Evolutionary conservation across 805 yeast species (phyloP).

Genomic region (Kluyveromyces starmeri): DNA sequence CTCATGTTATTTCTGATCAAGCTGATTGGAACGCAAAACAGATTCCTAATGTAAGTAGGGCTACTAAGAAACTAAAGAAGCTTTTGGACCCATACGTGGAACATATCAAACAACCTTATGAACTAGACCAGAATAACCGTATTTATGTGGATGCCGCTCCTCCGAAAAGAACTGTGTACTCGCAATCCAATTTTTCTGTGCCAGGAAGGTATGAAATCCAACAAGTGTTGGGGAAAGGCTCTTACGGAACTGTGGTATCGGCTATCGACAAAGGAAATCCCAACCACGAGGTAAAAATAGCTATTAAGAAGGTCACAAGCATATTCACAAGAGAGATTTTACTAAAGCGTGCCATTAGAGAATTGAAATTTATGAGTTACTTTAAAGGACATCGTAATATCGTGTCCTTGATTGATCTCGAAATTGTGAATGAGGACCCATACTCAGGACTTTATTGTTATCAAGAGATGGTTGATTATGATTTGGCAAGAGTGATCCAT

Average conservation of each 20-base stretch:
- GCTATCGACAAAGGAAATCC: slow-evolving; percentile 36
- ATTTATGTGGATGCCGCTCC: slow-evolving; percentile 11
- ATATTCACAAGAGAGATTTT: slow-evolving; percentile 61
- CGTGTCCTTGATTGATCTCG: slow-evolving; percentile 64
- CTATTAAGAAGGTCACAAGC: slow-evolving; percentile 71
- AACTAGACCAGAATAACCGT: slow-evolving; percentile 9
- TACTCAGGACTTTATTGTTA: slow-evolving; percentile 84
- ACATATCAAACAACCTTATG: slow-evolving; percentile 15
- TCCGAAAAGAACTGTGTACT: slow-evolving; percentile 31
- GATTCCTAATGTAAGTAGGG: slow-evolving; percentile 2
- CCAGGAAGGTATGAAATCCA: slow-evolving; percentile 52
- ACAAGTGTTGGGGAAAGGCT: slow-evolving; percentile 67
- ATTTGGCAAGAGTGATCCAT: slow-evolving; percentile 72
- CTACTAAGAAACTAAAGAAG: slow-evolving; percentile 2
- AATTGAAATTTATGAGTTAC: slow-evolving; percentile 68
- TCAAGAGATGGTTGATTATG: slow-evolving; percentile 79
- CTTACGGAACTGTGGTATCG: slow-evolving; percentile 79
- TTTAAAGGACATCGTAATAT: slow-evolving; percentile 84
- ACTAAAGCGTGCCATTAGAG: slow-evolving; percentile 74
- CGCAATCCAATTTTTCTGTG: slow-evolving; percentile 51
- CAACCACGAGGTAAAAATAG: slow-evolving; percentile 35
- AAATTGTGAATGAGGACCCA: slow-evolving; percentile 54
- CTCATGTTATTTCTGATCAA: not conserved
- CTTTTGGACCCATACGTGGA: slow-evolving; percentile 4
- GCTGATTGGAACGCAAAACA: not conserved